A percentile compares a stretch with the other conserved stretches of the same genome.
Conservation (phyloP, 805 yeast species). For the Metschnikowia proteae region DNA sequence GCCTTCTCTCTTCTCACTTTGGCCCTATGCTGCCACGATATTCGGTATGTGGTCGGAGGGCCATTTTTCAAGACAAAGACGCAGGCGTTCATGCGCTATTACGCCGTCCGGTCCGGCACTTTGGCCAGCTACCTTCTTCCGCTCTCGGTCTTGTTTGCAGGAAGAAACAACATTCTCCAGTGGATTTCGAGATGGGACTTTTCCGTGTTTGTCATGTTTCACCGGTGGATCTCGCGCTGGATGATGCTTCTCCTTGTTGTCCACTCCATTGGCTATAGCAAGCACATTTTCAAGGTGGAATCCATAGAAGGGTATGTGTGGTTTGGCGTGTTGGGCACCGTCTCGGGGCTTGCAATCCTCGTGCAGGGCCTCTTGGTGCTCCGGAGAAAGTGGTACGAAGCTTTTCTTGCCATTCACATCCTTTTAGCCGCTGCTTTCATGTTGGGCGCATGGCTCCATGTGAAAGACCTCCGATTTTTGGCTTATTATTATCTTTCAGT, state of each 20-base stretch:
- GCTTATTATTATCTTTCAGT: slow-evolving; percentile 16
- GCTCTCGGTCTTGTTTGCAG: slow-evolving; percentile 16
- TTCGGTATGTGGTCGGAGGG: slow-evolving; percentile 14
- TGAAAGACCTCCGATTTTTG: slow-evolving; percentile 34
- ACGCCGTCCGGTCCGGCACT: slow-evolving; percentile 28
- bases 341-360: slow-evolving; percentile 43
- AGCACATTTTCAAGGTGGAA: slow-evolving; percentile 4
- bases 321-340: slow-evolving; percentile 40
- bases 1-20: slow-evolving; percentile 7
- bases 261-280: slow-evolving; percentile 31
- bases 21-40: slow-evolving; percentile 4
- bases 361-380: slow-evolving; percentile 45
- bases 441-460: slow-evolving; percentile 47
- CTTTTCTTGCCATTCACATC: slow-evolving; percentile 33
- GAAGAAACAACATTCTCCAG: slow-evolving; percentile 26
- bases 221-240: slow-evolving; percentile 54
- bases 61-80: slow-evolving; percentile 19
- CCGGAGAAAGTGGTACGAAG: slow-evolving; percentile 47
- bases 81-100: slow-evolving; percentile 34
- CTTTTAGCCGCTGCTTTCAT: slow-evolving; percentile 35
- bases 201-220: slow-evolving; percentile 53
- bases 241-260: slow-evolving; percentile 38
- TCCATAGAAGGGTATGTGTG: slow-evolving; percentile 17
- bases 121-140: slow-evolving; percentile 18
- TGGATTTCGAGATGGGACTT: slow-evolving; percentile 37